phyloP scores from a whole-genome alignment of 2,329 filamentous ascomycete species.

The Cladosporium halotolerans region DNA sequence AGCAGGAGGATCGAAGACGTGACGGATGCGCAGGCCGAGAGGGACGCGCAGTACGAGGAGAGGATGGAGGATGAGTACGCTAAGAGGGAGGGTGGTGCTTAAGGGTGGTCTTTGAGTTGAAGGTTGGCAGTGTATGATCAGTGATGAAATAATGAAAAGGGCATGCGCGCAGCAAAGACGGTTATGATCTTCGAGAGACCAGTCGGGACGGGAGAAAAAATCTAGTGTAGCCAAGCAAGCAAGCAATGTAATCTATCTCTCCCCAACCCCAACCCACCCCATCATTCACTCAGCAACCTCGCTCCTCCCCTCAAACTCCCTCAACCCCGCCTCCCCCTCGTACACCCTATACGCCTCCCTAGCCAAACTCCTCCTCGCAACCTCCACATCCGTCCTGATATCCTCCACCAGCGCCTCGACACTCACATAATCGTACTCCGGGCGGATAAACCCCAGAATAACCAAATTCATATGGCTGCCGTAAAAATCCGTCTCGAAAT shows the following conservation, averaged over 20 bases:
- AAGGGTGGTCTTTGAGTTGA: too few relatives aligned
- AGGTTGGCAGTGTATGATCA: background rate
- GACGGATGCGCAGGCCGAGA: constrained; percentile 16
- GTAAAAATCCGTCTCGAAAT: constrained; percentile 79
- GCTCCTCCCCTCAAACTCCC: constrained; percentile 27
- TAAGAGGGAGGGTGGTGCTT: constrained; percentile 29
- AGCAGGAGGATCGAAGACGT: constrained; percentile 25
- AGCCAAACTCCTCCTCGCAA: constrained; percentile 66
- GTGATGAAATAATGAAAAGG: too few relatives aligned
- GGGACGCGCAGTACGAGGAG: constrained; percentile 24
- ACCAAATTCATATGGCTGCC: constrained; percentile 69
- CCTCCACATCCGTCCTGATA: constrained; percentile 82
- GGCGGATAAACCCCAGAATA: constrained; percentile 80
- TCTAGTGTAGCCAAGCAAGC: background rate
- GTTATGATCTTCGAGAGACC: too few relatives aligned
- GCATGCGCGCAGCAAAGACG: too few relatives aligned
- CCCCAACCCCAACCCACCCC: background rate
- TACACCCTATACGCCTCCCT: constrained; percentile 54
- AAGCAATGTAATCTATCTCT: background rate
- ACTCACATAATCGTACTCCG: constrained; percentile 81
- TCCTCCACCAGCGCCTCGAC: constrained; percentile 80
- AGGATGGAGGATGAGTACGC: constrained; percentile 29
- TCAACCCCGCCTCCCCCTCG: constrained; percentile 43
- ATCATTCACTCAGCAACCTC: constrained; percentile 19
- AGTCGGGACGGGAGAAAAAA: background rate